Conservation (phyloP, 345 rosid genomes). For the Durio zibethinus region DNA sequence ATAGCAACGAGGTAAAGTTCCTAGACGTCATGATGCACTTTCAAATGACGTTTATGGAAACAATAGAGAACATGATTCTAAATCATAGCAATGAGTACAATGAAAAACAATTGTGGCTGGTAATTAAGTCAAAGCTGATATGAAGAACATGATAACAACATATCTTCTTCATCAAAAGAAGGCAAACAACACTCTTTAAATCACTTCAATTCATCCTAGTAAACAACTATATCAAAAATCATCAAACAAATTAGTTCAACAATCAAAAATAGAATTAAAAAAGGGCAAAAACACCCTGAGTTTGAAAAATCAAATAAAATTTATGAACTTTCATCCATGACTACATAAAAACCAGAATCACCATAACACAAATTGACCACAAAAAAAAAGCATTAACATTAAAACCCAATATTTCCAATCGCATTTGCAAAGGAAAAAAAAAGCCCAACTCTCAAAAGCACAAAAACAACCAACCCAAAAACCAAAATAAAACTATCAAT, state of each 20-base stretch:
- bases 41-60: neutral
- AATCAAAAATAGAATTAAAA: neutral
- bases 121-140: constrained; percentile 6
- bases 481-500: neutral
- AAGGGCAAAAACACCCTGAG: neutral
- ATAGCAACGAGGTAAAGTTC: neutral
- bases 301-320: neutral
- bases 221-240: neutral
- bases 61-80: neutral
- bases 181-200: neutral
- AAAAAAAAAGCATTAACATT: neutral
- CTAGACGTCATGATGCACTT: neutral
- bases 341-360: neutral
- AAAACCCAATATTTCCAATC: neutral
- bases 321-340: neutral
- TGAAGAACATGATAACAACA: neutral
- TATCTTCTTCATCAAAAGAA: neutral
- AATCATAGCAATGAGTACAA: neutral
- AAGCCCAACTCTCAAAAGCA: neutral
- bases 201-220: neutral
- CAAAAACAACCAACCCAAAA: neutral
- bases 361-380: neutral
- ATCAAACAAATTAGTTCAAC: neutral
- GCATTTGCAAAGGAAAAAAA: neutral
- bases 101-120: neutral